Base-by-base conservation (phyloP, 768 basidiomycete species). In the Tylopilus plumbeoviolaceoides region DNA sequence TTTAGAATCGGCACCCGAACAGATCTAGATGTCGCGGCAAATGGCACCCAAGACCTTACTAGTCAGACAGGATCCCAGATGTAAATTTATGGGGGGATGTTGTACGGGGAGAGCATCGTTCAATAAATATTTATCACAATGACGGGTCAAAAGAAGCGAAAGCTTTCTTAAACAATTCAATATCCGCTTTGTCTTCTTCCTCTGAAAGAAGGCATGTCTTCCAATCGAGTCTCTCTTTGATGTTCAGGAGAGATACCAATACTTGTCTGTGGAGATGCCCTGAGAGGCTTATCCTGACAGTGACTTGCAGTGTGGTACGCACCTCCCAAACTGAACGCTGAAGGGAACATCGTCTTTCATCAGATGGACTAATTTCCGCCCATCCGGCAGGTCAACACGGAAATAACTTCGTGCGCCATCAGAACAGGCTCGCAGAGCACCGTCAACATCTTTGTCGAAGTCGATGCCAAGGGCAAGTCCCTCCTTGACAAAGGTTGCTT, bases 241-340 rank as follows among this genome's bases (percentile, higher is more conserved):
- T 80, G 15, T 78, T 83, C 50, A 98, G 64, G n/a, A 98, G 69
- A 33, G 80, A 75, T 6, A 87, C 90, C 41, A 98, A 65, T 15
- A 89, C 91, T 69, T 88, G 84, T 70, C 95, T 98, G 64, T 44
- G 53, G 45, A 38, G 23, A 61, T 55, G 55, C 46, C 21, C 17
- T 55, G 30, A 53, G 54, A 39, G 0, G 0, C 15, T 15, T 1
- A 30, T 40, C 28, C 44, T 5, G 39, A 47, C 28, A 15, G 44
- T 18, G 33, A 30, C 18, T 36, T 11, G 14, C 20, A 5, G 41
- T 4, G 41, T 4, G 33, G 28, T 38, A 52, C 38, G 66, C 65
- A 95, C 95, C 95, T 82, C 55, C 93, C 95, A 70, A 98, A 98
- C 66, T 98, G 93, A 42, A 98, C 75, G 58, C 85, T 85, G 65